A percentile compares a stretch with the other conserved stretches of the same genome.
Conservation (phyloP, 371 early-diverging fungal genomes). For the Syncephalastrum monosporum region DNA sequence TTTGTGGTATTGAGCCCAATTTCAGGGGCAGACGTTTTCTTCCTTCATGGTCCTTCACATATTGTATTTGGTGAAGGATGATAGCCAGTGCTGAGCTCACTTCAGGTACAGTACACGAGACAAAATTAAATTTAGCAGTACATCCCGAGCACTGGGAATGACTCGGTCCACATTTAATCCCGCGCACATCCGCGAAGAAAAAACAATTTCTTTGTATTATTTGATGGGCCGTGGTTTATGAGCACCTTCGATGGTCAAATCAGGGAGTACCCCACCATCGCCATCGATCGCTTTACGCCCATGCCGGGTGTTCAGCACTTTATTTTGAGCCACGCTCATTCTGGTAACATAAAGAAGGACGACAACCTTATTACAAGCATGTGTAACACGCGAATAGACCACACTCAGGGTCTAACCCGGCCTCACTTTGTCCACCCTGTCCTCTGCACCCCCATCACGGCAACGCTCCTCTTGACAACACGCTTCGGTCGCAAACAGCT, state of each 20-base stretch:
- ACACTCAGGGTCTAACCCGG: conserved; percentile 26
- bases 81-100: too few relatives aligned
- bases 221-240: conserved; percentile 17
- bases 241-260: conserved; percentile 46
- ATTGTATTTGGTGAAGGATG: too few relatives aligned
- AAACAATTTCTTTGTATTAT: background rate
- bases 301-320: conserved; percentile 27
- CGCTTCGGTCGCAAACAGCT: too few relatives aligned
- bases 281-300: conserved; percentile 37
- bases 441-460: conserved; percentile 38
- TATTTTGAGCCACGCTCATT: conserved; percentile 43
- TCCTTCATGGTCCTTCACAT: too few relatives aligned
- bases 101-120: too few relatives aligned
- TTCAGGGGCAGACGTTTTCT: too few relatives aligned
- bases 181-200: too few relatives aligned
- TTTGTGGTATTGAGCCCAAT: too few relatives aligned
- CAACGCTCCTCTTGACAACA: conserved; percentile 2
- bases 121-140: too few relatives aligned
- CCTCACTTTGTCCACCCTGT: conserved; percentile 22
- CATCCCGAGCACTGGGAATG: background rate
- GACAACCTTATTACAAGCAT: too few relatives aligned
- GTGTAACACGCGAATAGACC: conserved; percentile 20
- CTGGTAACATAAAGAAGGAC: conserved; percentile 9
- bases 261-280: conserved; percentile 41
- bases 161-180: too few relatives aligned